phyloP scores from a whole-genome alignment of 2,329 filamentous ascomycete genomes.

The Bipolaris bicolor region DNA sequence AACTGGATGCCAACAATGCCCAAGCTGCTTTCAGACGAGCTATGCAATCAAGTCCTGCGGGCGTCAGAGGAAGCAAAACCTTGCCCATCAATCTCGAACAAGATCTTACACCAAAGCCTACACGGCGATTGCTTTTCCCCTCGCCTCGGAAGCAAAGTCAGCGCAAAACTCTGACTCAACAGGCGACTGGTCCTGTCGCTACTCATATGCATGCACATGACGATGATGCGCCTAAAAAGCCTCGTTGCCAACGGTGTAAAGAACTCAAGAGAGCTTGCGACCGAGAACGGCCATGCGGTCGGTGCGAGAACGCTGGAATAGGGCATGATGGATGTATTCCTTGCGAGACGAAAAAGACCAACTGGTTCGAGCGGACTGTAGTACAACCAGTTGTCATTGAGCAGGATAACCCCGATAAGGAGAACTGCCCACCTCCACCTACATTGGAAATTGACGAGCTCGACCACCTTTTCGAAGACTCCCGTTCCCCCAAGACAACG shows the following conservation, averaged over 20 bases:
- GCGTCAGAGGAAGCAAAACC: conserved; percentile 55
- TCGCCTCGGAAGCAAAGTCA: conserved; percentile 72
- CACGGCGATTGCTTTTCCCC: conserved; percentile 75
- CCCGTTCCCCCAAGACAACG: conserved; percentile 62
- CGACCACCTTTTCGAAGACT: conserved; percentile 70
- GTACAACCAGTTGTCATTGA: conserved; percentile 18
- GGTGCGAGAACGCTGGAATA: conserved; percentile 29
- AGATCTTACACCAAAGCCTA: conserved; percentile 65
- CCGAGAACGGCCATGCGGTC: conserved; percentile 34
- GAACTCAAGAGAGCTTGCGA: conserved; percentile 32
- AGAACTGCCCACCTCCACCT: conserved; percentile 58
- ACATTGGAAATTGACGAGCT: conserved; percentile 58
- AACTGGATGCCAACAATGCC: conserved; percentile 24
- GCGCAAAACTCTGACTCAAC: conserved; percentile 66
- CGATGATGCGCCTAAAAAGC: conserved; percentile 26
- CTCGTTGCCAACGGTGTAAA: conserved; percentile 36
- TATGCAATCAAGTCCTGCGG: conserved; percentile 67
- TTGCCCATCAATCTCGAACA: conserved; percentile 57
- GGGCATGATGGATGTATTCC: conserved; percentile 33
- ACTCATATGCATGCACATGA: conserved; percentile 13
- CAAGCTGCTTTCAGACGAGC: conserved; percentile 57
- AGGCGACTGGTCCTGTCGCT: conserved; percentile 13
- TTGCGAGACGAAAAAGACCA: conserved; percentile 21
- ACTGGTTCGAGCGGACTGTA: conserved; percentile 27
- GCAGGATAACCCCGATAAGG: conserved; percentile 57